Base-by-base conservation (phyloP, 2,329 filamentous ascomycete genomes). In the Exophiala sideris region DNA sequence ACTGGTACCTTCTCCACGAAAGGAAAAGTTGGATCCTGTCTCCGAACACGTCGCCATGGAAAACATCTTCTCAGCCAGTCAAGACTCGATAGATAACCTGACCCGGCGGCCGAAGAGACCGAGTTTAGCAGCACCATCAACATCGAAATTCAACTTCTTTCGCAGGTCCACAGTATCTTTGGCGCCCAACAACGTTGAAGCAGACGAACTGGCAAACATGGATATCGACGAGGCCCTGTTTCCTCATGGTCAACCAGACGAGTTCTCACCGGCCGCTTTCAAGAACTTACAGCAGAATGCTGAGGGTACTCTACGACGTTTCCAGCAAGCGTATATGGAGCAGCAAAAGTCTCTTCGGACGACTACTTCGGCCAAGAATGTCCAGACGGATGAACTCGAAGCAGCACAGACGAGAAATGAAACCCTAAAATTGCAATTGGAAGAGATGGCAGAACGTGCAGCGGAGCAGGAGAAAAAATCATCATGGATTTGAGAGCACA, bases 341-440 rank as follows among this genome's bases (percentile, higher is more conserved):
- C 73, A 79, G 54, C 73, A 72, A 1, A 73, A 76, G 48, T 72
- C 74, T 29, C 69, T 85, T 40, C 73, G 76, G 36, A 75, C 79
- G 56, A 73, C 76, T 3, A 69, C 76, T 34, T 78, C 77, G 3
- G 80, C 83, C 61, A 78, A 81, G 55, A 78, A 76, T 48, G 78
- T 79, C 9, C 79, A 81, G 60, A 73, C 75, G n/a, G 82, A 85
- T 58, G 83, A 85, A 65, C 72, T 82, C 0, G 80, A 83, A 56
- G 82, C 84, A 61, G 76, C 80, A 11, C 75, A 82, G 33, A 82
- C 79, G 36, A 74, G 81, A 6, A 75, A 79, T 11, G 72, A 76
- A 35, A 78, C 83, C 61, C 69, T 85, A 49, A 84, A 84, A 68
- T 73, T 78, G 59, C 83, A 85, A 66, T 71, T 86, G 16, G 79